These are phyloP conservation scores for Fusarium napiforme DNA, from an alignment of 2,329 filamentous ascomycete genomes.

Conservation along the genomic window DNA sequence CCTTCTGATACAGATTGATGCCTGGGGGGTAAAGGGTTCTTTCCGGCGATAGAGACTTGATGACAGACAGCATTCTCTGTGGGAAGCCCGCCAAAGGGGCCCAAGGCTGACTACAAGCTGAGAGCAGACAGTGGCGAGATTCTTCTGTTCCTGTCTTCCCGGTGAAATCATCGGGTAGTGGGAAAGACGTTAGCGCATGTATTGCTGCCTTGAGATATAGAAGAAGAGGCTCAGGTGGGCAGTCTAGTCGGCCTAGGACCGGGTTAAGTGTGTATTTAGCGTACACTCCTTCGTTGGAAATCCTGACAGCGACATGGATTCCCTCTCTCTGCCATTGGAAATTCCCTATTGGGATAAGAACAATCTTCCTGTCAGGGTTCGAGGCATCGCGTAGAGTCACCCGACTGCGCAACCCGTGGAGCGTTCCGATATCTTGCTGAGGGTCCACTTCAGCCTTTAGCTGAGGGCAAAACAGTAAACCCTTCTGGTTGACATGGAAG, in stretches of 20 bases:
- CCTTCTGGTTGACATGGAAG: slow-evolving; percentile 60
- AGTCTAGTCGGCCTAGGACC: slow-evolving; percentile 65
- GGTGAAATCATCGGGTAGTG: slow-evolving; percentile 68
- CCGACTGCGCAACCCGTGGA: slow-evolving; percentile 26
- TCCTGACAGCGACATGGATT: slow-evolving; percentile 55
- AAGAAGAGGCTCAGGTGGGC: slow-evolving; percentile 64
- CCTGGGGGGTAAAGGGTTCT: slow-evolving; percentile 53
- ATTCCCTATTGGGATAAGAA: slow-evolving; percentile 64
- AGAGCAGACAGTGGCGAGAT: slow-evolving; percentile 58
- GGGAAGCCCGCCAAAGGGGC: slow-evolving; percentile 40
- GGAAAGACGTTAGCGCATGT: slow-evolving; percentile 70
- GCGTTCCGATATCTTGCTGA: slow-evolving; percentile 66
- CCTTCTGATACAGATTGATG: slow-evolving; percentile 49
- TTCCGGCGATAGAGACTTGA: slow-evolving; percentile 44
- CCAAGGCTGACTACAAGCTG: slow-evolving; percentile 60
- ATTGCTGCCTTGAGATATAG: slow-evolving; percentile 67
- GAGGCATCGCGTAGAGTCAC: slow-evolving; percentile 44
- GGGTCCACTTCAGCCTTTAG: slow-evolving; percentile 63
- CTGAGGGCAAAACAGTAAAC: slow-evolving; percentile 59
- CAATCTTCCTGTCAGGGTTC: slow-evolving; percentile 56
- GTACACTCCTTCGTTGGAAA: slow-evolving; percentile 52
- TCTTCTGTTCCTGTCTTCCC: slow-evolving; percentile 70
- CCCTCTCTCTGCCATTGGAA: slow-evolving; percentile 46
- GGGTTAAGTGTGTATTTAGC: slow-evolving; percentile 64
- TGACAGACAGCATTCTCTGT: neutral